Evolutionary conservation across 1,284 basidiomycete species (phyloP).

Genomic region (Neonothopanus nambi): DNA sequence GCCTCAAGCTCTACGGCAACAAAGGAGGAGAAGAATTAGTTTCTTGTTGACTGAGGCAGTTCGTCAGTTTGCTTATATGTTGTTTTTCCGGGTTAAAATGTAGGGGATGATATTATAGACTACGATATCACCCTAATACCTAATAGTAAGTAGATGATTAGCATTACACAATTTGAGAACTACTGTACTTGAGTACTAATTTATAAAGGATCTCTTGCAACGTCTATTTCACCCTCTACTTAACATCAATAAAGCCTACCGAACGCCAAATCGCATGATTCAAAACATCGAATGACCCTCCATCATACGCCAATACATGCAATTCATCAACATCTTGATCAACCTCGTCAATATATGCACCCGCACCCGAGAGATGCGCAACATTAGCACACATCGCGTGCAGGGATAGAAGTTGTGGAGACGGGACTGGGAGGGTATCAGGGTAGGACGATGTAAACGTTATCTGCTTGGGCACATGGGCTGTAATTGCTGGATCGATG

Average conservation of each 20-base stretch:
- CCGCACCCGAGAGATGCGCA: slow-evolving; percentile 31
- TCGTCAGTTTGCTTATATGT: no score
- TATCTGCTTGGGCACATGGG: not conserved
- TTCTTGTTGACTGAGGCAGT: no score
- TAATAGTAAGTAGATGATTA: no score
- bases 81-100: no score
- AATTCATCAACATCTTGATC: not conserved
- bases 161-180: no score
- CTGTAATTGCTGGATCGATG: not conserved
- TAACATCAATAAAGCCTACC: no score
- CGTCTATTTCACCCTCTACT: no score
- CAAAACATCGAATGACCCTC: slow-evolving; percentile 4
- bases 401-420: slow-evolving; percentile 19
- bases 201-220: no score
- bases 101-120: no score
- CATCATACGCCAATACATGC: slow-evolving; percentile 1
- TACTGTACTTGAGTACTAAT: no score
- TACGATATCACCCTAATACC: no score
- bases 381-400: slow-evolving; percentile 31
- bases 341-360: slow-evolving; percentile 29
- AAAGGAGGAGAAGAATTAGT: slow-evolving; percentile 28
- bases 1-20: slow-evolving; percentile 25
- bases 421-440: slow-evolving; percentile 13
- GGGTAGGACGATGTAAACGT: slow-evolving; percentile 8
- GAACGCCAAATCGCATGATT: slow-evolving; percentile 5